These are phyloP conservation scores for Penicillium sp. DNA, from an alignment of 2,329 filamentous ascomycete genomes.

Conservation along the genomic window DNA sequence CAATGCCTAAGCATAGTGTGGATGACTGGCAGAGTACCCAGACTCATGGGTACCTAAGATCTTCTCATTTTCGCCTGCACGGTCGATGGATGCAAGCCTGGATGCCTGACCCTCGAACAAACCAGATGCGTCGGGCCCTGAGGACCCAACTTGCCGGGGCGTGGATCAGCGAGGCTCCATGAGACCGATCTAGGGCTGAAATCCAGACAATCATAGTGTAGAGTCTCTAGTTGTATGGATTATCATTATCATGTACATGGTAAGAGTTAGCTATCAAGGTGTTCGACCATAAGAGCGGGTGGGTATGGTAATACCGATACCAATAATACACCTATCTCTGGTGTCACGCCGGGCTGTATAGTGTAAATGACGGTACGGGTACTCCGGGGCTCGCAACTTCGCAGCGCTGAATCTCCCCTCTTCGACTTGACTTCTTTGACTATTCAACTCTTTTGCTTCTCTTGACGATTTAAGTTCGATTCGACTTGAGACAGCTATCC, in stretches of 20 bases:
- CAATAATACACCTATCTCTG: background rate
- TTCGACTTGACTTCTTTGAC: background rate
- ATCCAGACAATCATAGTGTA: too few species aligned
- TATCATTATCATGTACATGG: too few species aligned
- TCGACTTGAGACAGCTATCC: background rate
- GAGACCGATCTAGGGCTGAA: background rate
- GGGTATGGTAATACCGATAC: background rate
- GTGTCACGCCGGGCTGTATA: background rate
- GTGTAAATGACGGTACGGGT: background rate
- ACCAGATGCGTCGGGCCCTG: slow-evolving; percentile 9
- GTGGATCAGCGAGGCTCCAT: background rate
- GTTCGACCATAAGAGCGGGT: too few species aligned
- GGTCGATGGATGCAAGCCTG: slow-evolving; percentile 19
- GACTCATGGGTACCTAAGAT: background rate
- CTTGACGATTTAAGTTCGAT: background rate
- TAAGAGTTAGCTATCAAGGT: background rate
- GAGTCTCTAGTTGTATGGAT: too few species aligned
- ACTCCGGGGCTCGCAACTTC: background rate
- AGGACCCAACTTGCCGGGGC: slow-evolving; percentile 7
- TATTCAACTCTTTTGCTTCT: background rate
- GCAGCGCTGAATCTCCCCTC: background rate
- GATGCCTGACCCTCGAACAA: slow-evolving; percentile 16
- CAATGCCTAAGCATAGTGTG: background rate
- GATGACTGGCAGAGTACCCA: background rate
- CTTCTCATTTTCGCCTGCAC: slow-evolving; percentile 6